Conservation (phyloP, 805 yeast species). For the Tetrapisispora iriomotensis region DNA sequence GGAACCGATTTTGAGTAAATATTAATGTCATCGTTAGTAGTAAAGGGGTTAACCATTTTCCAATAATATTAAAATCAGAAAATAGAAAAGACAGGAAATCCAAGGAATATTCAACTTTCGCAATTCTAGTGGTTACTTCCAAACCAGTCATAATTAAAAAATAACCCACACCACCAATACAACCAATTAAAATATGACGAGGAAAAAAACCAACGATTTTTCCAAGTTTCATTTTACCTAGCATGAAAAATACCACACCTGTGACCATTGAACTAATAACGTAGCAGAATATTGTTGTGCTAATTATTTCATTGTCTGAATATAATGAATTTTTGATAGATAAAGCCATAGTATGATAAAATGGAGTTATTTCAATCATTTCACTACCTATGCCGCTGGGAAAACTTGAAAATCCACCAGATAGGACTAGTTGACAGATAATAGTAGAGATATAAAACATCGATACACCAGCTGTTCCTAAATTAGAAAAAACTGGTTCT, state of each 20-base stretch:
- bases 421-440: slow-evolving; percentile 79
- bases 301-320: slow-evolving; percentile 53
- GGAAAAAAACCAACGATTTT: slow-evolving; percentile 91
- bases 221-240: slow-evolving; percentile 78
- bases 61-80: slow-evolving; percentile 32
- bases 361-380: slow-evolving; percentile 98
- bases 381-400: slow-evolving; percentile 91
- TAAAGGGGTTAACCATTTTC: slow-evolving; percentile 67
- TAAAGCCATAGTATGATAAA: slow-evolving; percentile 90
- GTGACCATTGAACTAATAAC: slow-evolving; percentile 79
- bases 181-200: slow-evolving; percentile 89
- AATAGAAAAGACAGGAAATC: slow-evolving; percentile 42
- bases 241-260: slow-evolving; percentile 63
- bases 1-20: slow-evolving; percentile 47
- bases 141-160: slow-evolving; percentile 83
- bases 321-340: slow-evolving; percentile 40
- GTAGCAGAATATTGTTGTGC: slow-evolving; percentile 82
- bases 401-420: slow-evolving; percentile 86
- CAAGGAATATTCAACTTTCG: slow-evolving; percentile 55
- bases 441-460: slow-evolving; percentile 90
- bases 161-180: slow-evolving; percentile 97
- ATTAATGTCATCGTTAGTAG: slow-evolving; percentile 52
- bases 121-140: slow-evolving; percentile 78
- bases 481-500: slow-evolving; percentile 58
- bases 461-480: slow-evolving; percentile 85